Base-by-base conservation (phyloP, 805 yeast species). In the Candida coleopterorum region DNA sequence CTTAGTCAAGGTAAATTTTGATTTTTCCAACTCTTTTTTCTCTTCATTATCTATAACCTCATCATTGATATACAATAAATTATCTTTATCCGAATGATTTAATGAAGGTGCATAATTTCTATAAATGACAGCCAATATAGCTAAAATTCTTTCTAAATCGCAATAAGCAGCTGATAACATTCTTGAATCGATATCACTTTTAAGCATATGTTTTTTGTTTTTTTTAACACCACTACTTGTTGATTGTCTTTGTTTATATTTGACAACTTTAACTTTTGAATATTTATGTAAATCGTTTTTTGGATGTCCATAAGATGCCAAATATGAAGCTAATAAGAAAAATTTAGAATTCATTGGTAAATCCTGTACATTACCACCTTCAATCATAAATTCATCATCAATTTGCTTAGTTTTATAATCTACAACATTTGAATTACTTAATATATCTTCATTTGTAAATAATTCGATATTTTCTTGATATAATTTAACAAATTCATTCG, bases 261-360 rank as follows among this genome's bases (percentile, higher is more conserved):
- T 60, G 18, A 53, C 48, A 11, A 59, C 52, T 37, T 61, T 61
- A 29, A 82, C 63, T 41, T 71, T 77, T 22, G 96, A 81, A 49
- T 85, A 89, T 36, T 75, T 64, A 35, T 77, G 73, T 49, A 79
- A 62, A 56, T 88, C 97, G 49, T 72, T 73, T 42, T 76, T 74
- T 2, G 81, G 78, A 21, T 81, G 84, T 38, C 78, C 75, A 51
- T 75, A 84, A 0, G 96, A 86, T 1, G 95, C 94, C 32, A 88
- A 60, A 54, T 83, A 89, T 1, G 95, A 80, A 1, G 96, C 86
- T 22, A 87, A 72, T 11, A 88, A 58, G n/a, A 89, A 58, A 50
- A 74, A 85, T 50, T 85, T 83, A 2, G 90, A 73, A 34, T 75
- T 70, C 7, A 51, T 53, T 0, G 89, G 77, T 28, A 85, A 59